These are phyloP conservation scores for Fusarium anthophilum DNA, from an alignment of 2,329 filamentous ascomycete species.

Conservation along the genomic window DNA sequence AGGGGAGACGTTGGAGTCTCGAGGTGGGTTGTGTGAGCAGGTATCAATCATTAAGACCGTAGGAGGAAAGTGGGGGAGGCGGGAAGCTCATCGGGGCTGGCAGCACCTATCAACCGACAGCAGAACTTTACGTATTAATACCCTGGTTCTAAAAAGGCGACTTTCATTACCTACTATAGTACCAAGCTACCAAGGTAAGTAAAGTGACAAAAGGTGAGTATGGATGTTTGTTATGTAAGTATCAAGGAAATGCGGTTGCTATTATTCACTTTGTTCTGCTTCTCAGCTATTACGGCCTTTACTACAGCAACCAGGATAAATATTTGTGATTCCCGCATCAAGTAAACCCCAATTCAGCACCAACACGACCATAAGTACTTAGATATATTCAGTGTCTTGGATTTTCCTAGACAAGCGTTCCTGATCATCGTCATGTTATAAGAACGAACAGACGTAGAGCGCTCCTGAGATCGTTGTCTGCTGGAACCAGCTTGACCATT, in stretches of 20 bases:
- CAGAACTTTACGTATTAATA: background rate
- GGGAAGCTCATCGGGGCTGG: background rate
- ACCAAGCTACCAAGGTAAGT: background rate
- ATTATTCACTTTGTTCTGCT: background rate
- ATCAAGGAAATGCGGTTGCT: background rate
- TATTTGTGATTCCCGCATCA: background rate
- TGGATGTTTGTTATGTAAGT: background rate
- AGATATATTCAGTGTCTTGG: background rate
- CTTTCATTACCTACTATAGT: background rate
- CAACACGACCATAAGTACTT: background rate
- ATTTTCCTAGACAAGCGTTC: background rate
- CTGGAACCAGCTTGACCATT: background rate
- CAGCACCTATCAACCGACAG: background rate
- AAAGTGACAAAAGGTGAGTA: background rate
- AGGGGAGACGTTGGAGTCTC: conserved; percentile 13
- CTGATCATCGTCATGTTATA: background rate
- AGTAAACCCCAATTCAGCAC: background rate
- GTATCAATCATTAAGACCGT: conserved; percentile 16
- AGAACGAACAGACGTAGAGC: background rate
- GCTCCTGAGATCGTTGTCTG: background rate
- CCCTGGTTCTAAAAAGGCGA: background rate
- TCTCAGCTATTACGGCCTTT: background rate
- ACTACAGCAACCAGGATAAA: background rate
- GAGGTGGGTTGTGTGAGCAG: conserved; percentile 20
- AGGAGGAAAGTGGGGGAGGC: conserved; percentile 34